Base-by-base conservation (phyloP, 75 land plant genomes). In the Cupressus sempervirens region DNA sequence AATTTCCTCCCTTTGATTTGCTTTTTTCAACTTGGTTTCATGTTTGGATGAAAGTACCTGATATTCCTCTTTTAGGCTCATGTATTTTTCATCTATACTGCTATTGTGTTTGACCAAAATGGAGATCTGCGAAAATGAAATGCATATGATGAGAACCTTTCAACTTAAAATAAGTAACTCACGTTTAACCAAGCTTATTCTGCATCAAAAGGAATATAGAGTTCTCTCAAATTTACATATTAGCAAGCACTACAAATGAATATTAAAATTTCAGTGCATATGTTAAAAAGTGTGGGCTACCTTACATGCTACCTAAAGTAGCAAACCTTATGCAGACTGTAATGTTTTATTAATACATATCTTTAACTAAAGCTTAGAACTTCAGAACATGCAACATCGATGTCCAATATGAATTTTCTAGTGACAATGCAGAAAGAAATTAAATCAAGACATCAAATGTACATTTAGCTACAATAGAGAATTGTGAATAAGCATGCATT, bases 51-150 rank as follows among this genome's bases (percentile, higher is more conserved):
- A 86, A 12, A 84, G 80, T 32, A 56, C 53, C 72, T 90, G 86
- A 83, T 88, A 87, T 80, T 93, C 93, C 1, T 86, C 87, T 77
- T 86, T 88, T 12, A 89, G 29, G 18, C 67, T 79, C 79, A 89
- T 83, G 54, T 85, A 53, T 18, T 84, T 86, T 74, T 91, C 90
- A 80, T 53, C 87, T 29, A 91, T 85, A 20, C 67, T 20, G 45
- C 48, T 68, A 29, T 93, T 93, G 83, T 93, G 92, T 81, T 90
- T 91, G 92, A 88, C 45, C 16, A 88, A 32, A 45, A 90, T 87
- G 80, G 91, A 84, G 35, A 93, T 83, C 94, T 93, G 91, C 81
- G 81, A 80, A 18, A 80, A 40, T 9, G 36, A 73, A 32, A 80
- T 43, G n/a, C 45, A 41, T n/a, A 41, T 80, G n/a, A 80, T 41